phyloP scores from a whole-genome alignment of 176 grass and related monocot genomes.

The Tillandsia leiboldiana region DNA sequence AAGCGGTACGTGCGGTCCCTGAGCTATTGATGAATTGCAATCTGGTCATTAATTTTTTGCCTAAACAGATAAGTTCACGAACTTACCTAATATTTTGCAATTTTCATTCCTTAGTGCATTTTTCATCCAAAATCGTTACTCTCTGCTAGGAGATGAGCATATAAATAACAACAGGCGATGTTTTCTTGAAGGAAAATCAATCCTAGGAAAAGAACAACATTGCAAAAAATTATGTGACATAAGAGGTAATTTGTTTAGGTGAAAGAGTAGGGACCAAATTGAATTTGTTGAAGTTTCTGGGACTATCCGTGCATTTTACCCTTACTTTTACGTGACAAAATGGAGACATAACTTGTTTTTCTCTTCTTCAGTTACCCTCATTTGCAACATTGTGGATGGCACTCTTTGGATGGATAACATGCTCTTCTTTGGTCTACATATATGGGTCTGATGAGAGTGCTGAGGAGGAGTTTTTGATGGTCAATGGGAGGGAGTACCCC shows the following conservation, averaged over 20 bases:
- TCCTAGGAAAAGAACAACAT: too few species aligned
- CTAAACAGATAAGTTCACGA: too few species aligned
- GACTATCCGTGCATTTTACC: too few species aligned
- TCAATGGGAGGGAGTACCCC: slow-evolving; percentile 55
- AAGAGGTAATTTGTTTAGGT: background rate
- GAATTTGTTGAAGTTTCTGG: too few species aligned
- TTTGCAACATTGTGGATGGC: slow-evolving; percentile 65
- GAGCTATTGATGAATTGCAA: too few species aligned
- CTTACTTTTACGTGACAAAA: background rate
- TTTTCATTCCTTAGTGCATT: background rate
- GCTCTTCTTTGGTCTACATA: slow-evolving; percentile 53
- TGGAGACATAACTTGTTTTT: slow-evolving; percentile 4
- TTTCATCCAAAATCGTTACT: too few species aligned
- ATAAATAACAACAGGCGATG: too few species aligned
- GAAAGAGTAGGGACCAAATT: too few species aligned
- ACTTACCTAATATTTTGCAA: background rate
- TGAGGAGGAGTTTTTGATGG: slow-evolving; percentile 47
- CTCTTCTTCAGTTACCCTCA: slow-evolving; percentile 52
- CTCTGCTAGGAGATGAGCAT: too few species aligned
- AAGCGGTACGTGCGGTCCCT: too few species aligned
- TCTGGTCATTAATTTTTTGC: too few species aligned
- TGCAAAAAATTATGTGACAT: background rate
- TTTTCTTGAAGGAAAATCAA: too few species aligned
- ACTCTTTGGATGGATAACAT: slow-evolving; percentile 73
- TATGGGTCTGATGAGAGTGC: slow-evolving; percentile 49